Evolutionary conservation across 2,329 filamentous ascomycete genomes (phyloP), one percentile per base, ranked within the genome.

Genomic region (Madurella fahalii): DNA sequence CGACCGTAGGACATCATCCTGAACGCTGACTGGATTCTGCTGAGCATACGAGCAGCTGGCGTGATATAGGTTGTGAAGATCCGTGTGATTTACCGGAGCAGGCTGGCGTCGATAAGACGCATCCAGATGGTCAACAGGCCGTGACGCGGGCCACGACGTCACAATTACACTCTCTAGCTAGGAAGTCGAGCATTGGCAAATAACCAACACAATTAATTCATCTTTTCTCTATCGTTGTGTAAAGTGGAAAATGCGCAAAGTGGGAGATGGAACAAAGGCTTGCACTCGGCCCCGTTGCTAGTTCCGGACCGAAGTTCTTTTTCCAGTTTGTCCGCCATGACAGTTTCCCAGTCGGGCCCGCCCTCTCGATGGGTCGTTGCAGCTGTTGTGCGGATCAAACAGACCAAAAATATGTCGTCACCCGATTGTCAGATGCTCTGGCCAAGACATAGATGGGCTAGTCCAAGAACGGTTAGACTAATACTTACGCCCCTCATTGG

Each of bases 1-100:
- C 25, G 53, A 12, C 47, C 47, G 15, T 47, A 42, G 2, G 58
- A 30, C 58, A 58, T 63, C 9, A 47, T 55, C 2, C 17, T 52
- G 12, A 45, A 48, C 13, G 54, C 12, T 16, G 11, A 43, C 31
- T 20, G 47, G 44, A 57, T 40, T 7, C 39, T 18, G 4, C 25
- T 47, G 18, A 54, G 32, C 49, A 61, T 60, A 37, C 11, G 39
- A 18, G 42, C 20, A 47, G 41, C 25, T 4, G n/a, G 9, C 41
- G 12, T 44, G 48, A 8, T 16, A 5, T 43, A 11, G 18, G 40
- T 37, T 2, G 25, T n/a, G 15, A 42, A 1, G 13, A 8, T 52
- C 20, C 18, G 9, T 20, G 32, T 40, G 17, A 16, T 41, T 20
- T 15, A 12, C 11, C 4, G 46, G 16, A 5, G 18, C 40, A 15